Conservation (phyloP, 2,329 filamentous ascomycete species). For the Colletotrichum costaricense region DNA sequence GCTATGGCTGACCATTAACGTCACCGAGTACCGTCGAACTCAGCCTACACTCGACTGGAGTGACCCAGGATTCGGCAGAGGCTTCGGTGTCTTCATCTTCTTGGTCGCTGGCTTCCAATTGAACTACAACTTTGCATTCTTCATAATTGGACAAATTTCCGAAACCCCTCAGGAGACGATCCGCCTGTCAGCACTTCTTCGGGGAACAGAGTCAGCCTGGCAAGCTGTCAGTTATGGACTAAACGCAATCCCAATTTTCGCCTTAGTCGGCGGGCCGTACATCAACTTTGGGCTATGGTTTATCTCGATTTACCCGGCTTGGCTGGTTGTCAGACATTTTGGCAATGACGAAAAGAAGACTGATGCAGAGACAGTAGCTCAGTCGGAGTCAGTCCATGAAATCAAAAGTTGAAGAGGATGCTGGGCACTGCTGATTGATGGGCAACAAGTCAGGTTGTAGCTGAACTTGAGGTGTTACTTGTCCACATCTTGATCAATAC, state of each 20-base stretch:
- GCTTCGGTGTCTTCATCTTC: slow-evolving; percentile 66
- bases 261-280: slow-evolving; percentile 71
- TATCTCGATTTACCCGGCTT: slow-evolving; percentile 68
- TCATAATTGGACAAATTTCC: slow-evolving; percentile 73
- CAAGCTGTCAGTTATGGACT: slow-evolving; percentile 77
- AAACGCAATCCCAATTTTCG: slow-evolving; percentile 69
- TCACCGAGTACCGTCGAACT: slow-evolving; percentile 66
- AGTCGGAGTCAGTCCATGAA: not conserved
- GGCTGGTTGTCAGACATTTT: slow-evolving; percentile 59
- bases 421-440: not conserved
- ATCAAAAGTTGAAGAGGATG: not conserved
- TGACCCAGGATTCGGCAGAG: slow-evolving; percentile 54
- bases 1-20: slow-evolving; percentile 74
- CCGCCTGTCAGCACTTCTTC: slow-evolving; percentile 70
- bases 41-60: slow-evolving; percentile 63
- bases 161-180: slow-evolving; percentile 70
- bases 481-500: not conserved
- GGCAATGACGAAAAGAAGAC: not conserved
- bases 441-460: not conserved
- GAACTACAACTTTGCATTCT: slow-evolving; percentile 79
- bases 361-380: slow-evolving; percentile 7
- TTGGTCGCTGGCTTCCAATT: slow-evolving; percentile 74
- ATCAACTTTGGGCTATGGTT: slow-evolving; percentile 76
- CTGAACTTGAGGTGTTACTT: no score
- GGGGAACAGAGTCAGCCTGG: slow-evolving; percentile 75